Conservation (phyloP, 1,284 basidiomycete species). For the Rhodotorula sp. region DNA sequence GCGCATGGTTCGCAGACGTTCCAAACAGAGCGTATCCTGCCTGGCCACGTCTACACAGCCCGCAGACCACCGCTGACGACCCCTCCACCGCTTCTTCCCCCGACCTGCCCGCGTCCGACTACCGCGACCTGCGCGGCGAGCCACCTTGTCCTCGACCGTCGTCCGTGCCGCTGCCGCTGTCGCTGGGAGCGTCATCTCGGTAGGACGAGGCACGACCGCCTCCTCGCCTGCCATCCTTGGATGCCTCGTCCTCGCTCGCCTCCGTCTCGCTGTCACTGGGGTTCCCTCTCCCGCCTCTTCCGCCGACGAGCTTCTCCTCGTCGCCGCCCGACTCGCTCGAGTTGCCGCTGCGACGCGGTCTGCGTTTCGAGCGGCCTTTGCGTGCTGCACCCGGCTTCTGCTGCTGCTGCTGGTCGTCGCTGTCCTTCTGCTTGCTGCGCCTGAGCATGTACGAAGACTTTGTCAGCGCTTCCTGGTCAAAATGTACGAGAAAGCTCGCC, state of each 20-base stretch:
- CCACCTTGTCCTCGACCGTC: background rate
- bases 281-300: background rate
- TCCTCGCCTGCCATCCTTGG: no score
- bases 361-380: conserved; percentile 4
- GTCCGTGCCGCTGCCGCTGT: background rate
- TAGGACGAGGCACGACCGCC: background rate
- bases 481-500: background rate
- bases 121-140: background rate
- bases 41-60: no score
- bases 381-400: background rate
- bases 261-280: background rate
- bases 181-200: background rate
- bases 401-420: background rate
- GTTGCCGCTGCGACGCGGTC: background rate
- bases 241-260: background rate
- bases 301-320: conserved; percentile 16
- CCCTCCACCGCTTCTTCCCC: background rate
- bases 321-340: background rate
- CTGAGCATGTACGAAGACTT: background rate
- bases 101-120: background rate
- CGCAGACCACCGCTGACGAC: no score
- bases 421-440: conserved; percentile 1
- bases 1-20: no score
- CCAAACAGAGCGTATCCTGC: no score
- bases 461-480: background rate